A percentile compares a stretch with the other conserved stretches of the same genome.
phyloP scores from a whole-genome alignment of 169 alveolate species.

The Besnoitia besnoiti region DNA sequence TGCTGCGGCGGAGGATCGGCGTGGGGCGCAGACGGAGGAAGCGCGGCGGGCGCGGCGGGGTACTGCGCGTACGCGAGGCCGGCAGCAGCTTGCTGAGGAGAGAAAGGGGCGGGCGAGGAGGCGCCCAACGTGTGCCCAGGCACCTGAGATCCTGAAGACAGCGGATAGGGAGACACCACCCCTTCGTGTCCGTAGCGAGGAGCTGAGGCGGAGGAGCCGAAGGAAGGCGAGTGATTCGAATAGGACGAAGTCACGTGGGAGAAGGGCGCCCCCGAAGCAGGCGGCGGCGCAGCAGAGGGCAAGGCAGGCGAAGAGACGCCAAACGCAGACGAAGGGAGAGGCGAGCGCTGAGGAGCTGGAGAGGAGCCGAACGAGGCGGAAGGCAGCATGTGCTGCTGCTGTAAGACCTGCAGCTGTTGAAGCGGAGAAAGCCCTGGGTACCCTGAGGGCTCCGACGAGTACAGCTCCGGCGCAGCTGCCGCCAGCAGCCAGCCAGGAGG shows the following conservation, averaged over 20 bases:
- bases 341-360: not conserved
- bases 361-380: not conserved
- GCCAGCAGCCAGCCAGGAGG: not conserved
- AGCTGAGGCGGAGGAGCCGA: not conserved
- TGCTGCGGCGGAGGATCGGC: too few species aligned
- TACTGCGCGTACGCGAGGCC: too few species aligned
- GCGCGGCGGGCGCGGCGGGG: too few species aligned
- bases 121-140: not conserved
- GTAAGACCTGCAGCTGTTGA: not conserved
- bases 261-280: too few species aligned
- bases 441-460: not conserved
- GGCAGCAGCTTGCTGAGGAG: too few species aligned
- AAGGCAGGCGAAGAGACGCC: too few species aligned
- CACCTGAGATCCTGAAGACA: not conserved
- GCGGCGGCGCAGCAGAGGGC: too few species aligned
- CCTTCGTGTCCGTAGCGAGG: not conserved
- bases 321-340: slow-evolving; percentile 1
- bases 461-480: not conserved
- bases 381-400: not conserved
- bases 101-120: too few species aligned
- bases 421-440: not conserved
- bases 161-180: not conserved
- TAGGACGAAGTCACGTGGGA: too few species aligned
- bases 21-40: too few species aligned
- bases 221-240: not conserved